Base-by-base conservation (phyloP, 2,329 filamentous ascomycete species). In the Neurospora sp. region DNA sequence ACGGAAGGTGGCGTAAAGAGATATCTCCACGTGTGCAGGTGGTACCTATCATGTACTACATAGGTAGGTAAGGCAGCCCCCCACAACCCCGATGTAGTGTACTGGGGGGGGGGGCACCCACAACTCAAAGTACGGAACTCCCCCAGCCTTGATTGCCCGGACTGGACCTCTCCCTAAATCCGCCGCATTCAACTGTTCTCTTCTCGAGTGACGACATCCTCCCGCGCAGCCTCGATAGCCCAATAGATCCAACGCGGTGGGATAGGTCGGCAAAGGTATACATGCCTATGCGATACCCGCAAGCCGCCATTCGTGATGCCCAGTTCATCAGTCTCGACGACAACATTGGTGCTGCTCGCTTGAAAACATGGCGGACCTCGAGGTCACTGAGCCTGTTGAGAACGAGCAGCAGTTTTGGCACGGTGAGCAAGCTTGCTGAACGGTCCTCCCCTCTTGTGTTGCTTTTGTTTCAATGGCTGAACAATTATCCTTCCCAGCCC, bases 371-470 rank as follows among this genome's bases (percentile, higher is more conserved):
- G 82, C 83, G 76, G 82, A 91, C 82, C 87, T 88, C 81, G 90
- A 93, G 81, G 86, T 87, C 77, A 86, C 85, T 76, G 86, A 88
- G 80, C 86, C 84, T 78, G 85, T 92, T 80, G 91, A 94, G 81
- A 90, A 88, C 80, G 92, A 93, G 82, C 87, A 93, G 80, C 90
- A 94, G 81, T 93, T 97, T 83, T 97, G 93, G 95, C 86, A 89
- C 81, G 92, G 94, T 97, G 75, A 74, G 80, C 78, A 36, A 62
- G 52, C 52, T 36, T 36, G 12, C 28, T 36, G 15, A 62, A 62
- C 10, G 46, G 23, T 12, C 66, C 68, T n/a, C 57, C 3, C 12
- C 39, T 41, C n/a, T 37, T 11, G 38, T 23, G 19, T 66, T 62
- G 19, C 41, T 28, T 69, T 23, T 69, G 39, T 46, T 65, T 66